Conservation (phyloP, 441 rosid species). For the Sinapis alba region DNA sequence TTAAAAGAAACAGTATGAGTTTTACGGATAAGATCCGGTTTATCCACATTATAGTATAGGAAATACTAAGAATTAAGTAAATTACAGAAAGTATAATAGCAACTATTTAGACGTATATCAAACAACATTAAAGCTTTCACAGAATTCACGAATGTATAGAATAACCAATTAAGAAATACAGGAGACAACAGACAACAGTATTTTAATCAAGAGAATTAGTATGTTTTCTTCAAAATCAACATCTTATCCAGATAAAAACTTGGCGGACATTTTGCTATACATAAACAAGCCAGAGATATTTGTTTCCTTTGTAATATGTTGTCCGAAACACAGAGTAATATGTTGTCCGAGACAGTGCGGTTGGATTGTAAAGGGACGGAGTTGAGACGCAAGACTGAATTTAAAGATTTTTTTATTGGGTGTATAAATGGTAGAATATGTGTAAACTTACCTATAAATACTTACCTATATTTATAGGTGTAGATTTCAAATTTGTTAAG, state of each 20-base stretch:
- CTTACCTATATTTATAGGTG: too few relatives aligned
- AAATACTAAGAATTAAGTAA: neutral
- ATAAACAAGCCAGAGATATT: neutral
- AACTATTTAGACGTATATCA: neutral
- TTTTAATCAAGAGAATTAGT: neutral
- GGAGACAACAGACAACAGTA: neutral
- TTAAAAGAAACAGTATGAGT: neutral
- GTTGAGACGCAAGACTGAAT: too few relatives aligned
- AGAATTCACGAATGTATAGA: neutral
- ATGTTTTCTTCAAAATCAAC: neutral
- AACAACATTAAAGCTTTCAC: neutral
- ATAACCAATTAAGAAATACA: neutral
- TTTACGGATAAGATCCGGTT: constrained; percentile 14
- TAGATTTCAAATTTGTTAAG: too few relatives aligned
- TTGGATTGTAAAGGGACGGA: too few relatives aligned
- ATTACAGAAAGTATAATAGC: neutral
- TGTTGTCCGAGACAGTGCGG: too few relatives aligned
- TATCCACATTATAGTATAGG: neutral
- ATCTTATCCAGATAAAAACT: neutral
- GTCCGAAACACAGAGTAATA: too few relatives aligned
- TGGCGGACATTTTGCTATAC: neutral
- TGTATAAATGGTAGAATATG: too few relatives aligned
- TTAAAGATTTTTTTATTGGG: too few relatives aligned
- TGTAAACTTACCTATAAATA: too few relatives aligned
- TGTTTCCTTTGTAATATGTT: neutral